phyloP scores from a whole-genome alignment of 2,329 filamentous ascomycete species.

The Fusarium sp. region DNA sequence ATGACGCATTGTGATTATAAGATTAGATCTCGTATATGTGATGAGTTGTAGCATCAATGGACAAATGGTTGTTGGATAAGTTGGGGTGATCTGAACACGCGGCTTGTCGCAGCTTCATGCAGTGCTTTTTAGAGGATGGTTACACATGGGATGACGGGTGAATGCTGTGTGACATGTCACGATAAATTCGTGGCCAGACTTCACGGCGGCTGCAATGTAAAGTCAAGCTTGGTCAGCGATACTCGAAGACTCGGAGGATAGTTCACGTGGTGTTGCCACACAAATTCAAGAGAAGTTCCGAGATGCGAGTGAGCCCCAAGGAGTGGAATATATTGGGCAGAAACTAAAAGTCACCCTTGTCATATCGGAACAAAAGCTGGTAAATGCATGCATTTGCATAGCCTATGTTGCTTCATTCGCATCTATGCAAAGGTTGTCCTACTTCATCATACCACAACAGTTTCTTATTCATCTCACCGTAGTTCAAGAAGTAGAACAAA shows the following conservation, averaged over 20 bases:
- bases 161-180: neutral
- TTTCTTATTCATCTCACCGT: neutral
- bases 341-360: neutral
- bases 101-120: neutral
- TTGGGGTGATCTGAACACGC: neutral
- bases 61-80: neutral
- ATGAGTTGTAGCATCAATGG: neutral
- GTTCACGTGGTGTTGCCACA: neutral
- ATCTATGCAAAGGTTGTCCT: neutral
- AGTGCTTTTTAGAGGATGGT: neutral
- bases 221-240: neutral
- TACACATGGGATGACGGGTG: neutral
- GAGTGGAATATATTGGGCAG: neutral
- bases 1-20: neutral
- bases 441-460: neutral
- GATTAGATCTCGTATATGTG: neutral
- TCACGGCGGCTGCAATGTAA: neutral
- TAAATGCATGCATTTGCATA: conserved; percentile 4
- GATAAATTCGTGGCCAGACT: neutral
- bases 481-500: neutral
- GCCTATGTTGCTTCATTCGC: neutral
- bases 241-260: neutral
- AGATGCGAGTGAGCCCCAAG: neutral
- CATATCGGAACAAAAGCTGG: neutral
- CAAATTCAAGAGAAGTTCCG: neutral